phyloP scores from a whole-genome alignment of 2,329 filamentous ascomycete species.

The Zymoseptoria brevis region DNA sequence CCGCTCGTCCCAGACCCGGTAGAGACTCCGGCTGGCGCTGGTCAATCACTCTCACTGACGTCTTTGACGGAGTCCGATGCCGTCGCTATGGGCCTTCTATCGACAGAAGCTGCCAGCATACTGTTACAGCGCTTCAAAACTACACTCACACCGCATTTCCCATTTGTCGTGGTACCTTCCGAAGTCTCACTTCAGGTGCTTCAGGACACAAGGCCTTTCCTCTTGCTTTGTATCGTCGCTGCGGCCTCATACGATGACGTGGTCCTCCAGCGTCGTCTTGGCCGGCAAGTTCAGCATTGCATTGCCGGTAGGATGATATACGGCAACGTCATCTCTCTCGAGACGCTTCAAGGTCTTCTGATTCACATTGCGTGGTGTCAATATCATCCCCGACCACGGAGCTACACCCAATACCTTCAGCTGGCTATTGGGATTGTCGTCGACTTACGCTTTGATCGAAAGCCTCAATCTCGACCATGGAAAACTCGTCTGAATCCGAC shows the following conservation, averaged over 20 bases:
- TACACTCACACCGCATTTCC: not conserved
- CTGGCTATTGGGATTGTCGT: not conserved
- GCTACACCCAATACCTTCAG: not conserved
- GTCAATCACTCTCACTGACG: not conserved
- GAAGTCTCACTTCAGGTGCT: not conserved
- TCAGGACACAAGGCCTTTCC: not conserved
- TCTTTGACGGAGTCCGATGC: not conserved
- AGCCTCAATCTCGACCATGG: not conserved
- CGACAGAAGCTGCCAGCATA: not conserved
- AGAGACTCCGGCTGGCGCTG: not conserved
- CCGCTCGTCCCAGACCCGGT: not conserved
- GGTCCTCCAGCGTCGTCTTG: not conserved
- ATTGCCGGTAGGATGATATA: not conserved
- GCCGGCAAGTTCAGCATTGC: not conserved
- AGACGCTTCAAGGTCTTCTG: not conserved
- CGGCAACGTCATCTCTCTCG: not conserved
- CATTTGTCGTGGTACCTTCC: not conserved
- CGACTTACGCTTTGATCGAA: not conserved
- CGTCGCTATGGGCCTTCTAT: not conserved
- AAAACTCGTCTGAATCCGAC: not conserved
- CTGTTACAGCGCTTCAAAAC: not conserved
- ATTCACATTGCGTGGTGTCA: not conserved
- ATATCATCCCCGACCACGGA: not conserved
- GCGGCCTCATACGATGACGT: not conserved
- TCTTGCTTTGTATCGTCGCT: not conserved